phyloP scores from a whole-genome alignment of 306 rosid species.

The Ceratonia siliqua region DNA sequence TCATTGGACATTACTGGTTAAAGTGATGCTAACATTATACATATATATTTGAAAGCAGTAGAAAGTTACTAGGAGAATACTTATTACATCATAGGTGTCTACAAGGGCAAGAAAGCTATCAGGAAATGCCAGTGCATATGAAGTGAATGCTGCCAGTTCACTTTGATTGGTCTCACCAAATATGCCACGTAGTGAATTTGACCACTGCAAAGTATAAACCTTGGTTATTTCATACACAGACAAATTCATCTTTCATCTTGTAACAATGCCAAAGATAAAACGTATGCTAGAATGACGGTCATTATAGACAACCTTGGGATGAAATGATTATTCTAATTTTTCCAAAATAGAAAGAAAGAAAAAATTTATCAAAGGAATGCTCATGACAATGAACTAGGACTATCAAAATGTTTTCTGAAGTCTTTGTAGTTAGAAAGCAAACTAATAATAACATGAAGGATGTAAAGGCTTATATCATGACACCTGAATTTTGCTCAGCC shows the following conservation, averaged over 20 bases:
- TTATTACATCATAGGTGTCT: constrained; percentile 95
- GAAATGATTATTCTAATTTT: constrained; percentile 7
- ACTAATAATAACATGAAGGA: background rate
- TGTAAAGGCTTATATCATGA: constrained; percentile 26
- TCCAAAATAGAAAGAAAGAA: background rate
- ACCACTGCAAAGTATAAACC: constrained; percentile 56
- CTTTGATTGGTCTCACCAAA: constrained; percentile 87
- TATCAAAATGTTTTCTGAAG: background rate
- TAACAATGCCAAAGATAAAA: constrained; percentile 3
- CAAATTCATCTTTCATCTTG: constrained; percentile 24
- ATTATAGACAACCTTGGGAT: constrained; percentile 21
- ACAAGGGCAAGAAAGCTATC: constrained; percentile 88
- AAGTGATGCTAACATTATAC: constrained; percentile 6
- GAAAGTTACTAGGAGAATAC: constrained; percentile 33
- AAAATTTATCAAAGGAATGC: background rate
- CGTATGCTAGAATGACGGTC: constrained; percentile 19
- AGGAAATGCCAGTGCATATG: constrained; percentile 98
- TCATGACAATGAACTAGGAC: background rate
- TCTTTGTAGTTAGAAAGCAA: background rate
- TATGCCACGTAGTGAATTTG: constrained; percentile 48
- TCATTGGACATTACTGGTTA: constrained; percentile 12
- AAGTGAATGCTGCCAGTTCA: constrained; percentile 90
- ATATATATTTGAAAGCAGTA: constrained; percentile 19
- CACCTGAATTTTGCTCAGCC: constrained; percentile 84
- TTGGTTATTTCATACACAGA: constrained; percentile 7